Evolutionary conservation across 352 stramenopile species (phyloP), one percentile per base, ranked within the genome.

Genomic region (Pythium diclinum): DNA sequence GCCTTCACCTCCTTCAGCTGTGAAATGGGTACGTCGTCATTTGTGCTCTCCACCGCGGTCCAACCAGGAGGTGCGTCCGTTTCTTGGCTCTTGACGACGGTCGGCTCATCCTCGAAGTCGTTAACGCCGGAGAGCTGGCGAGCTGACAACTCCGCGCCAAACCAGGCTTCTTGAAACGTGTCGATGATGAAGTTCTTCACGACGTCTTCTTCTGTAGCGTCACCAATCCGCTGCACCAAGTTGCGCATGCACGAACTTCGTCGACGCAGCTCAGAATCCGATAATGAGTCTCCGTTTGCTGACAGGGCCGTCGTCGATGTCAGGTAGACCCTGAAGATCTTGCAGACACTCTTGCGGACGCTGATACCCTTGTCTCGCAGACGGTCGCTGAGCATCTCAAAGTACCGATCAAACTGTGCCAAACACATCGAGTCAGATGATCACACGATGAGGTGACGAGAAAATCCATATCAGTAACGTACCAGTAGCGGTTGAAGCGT

Each of bases 181-280:
- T 92, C 81, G 21, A 94, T 89, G 56, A 95, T 84, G 34, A 85
- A 92, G 42, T 93, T 90, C 59, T 94, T 95, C n/a, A 95, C 61
- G 7, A 61, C 36, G 61, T 88, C 79, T 58, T 92, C 83, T 67
- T 95, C 87, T 19, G 74, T 65, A 5, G 75, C 59, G 33, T 94
- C 79, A 36, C 85, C 85, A 61, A 95, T 77, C 36, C 85, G 73
- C 66, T 94, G 83, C 54, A 94, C 85, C 28, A 95, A 61, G 47
- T 77, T 86, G 21, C 78, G 69, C 76, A 94, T 91, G 47, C 83
- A 92, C 21, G 69, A 69, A 51, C 81, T 92, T 64, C 86, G 78
- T 17, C 80, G 69, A 10, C 61, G 74, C 38, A 91, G 48, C 17
- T 87, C 72, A 67, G 70, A 51, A 25, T 74, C 69, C 0, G 69